Percentiles rank a stretch among this genome's conserved stretches.
phyloP scores from a whole-genome alignment of 2,329 filamentous ascomycete species.

The Xylariaceae sp. region DNA sequence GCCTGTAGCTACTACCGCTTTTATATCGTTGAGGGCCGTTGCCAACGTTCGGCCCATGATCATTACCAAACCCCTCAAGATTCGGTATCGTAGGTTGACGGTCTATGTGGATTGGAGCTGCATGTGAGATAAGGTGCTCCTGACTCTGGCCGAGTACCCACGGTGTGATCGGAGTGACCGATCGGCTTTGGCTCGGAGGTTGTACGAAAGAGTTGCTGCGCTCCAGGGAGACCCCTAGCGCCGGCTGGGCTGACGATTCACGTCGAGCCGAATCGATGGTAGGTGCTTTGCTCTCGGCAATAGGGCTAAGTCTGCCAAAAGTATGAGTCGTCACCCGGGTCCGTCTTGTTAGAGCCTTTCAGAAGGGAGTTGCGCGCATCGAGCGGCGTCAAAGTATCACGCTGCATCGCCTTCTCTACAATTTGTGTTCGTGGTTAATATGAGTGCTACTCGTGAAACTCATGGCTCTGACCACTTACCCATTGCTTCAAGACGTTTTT shows the following conservation, averaged over 20 bases:
- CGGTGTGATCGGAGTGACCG: conserved; percentile 35
- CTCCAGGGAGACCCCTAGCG: conserved; percentile 21
- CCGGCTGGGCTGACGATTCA: conserved; percentile 33
- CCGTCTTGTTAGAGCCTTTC: conserved; percentile 50
- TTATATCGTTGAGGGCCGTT: conserved; percentile 19
- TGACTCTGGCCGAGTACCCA: conserved; percentile 30
- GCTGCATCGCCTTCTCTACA: conserved; percentile 66
- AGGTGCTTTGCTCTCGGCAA: conserved; percentile 31
- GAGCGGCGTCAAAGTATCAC: conserved; percentile 78
- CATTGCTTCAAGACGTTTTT: conserved; percentile 81
- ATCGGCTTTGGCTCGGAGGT: conserved; percentile 28
- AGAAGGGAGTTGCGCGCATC: conserved; percentile 85
- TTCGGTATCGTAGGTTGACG: conserved; percentile 35
- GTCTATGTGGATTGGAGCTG: conserved; percentile 35
- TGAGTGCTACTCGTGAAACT: not conserved
- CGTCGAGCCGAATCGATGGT: conserved; percentile 14
- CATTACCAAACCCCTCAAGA: conserved; percentile 15
- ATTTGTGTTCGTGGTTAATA: conserved; percentile 20
- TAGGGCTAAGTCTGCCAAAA: conserved; percentile 38
- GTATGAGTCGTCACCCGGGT: conserved; percentile 39
- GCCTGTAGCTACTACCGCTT: conserved; percentile 13
- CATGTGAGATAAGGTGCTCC: conserved; percentile 37
- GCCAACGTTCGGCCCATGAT: not conserved
- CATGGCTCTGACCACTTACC: conserved; percentile 53
- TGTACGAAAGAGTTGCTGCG: conserved; percentile 21